Evolutionary conservation across 2,329 filamentous ascomycete species (phyloP).

Genomic region (Xylaria sp.): DNA sequence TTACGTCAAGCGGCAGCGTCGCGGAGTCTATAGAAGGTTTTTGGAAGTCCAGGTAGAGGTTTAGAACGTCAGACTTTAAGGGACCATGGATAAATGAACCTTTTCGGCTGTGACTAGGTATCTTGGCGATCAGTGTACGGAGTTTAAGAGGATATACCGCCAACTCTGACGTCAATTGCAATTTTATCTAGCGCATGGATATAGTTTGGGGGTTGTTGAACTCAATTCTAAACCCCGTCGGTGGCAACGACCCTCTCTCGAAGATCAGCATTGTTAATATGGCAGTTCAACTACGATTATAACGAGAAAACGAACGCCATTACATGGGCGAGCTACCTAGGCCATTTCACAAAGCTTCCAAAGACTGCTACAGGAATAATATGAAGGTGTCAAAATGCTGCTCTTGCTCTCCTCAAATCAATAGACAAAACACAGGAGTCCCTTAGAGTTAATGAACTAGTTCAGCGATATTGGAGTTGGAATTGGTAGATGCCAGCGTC

Average conservation of each 20-base stretch:
- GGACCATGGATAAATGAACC: neutral
- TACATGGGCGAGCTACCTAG: neutral
- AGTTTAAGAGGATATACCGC: neutral
- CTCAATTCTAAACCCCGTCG: no score
- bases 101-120: neutral
- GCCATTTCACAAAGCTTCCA: neutral
- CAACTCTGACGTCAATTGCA: neutral
- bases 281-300: no score
- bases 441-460: no score
- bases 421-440: neutral
- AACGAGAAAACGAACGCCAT: no score
- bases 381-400: neutral
- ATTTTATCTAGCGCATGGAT: neutral
- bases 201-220: no score
- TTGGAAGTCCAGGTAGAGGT: constrained; percentile 30
- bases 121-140: neutral
- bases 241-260: neutral
- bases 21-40: constrained; percentile 54
- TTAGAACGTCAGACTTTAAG: neutral
- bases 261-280: neutral
- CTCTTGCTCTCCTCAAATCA: neutral
- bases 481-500: constrained; percentile 6
- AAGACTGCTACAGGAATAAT: neutral
- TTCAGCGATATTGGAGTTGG: no score
- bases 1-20: constrained; percentile 69